Base-by-base conservation (phyloP, 768 basidiomycete species). In the Astraeus odoratus region DNA sequence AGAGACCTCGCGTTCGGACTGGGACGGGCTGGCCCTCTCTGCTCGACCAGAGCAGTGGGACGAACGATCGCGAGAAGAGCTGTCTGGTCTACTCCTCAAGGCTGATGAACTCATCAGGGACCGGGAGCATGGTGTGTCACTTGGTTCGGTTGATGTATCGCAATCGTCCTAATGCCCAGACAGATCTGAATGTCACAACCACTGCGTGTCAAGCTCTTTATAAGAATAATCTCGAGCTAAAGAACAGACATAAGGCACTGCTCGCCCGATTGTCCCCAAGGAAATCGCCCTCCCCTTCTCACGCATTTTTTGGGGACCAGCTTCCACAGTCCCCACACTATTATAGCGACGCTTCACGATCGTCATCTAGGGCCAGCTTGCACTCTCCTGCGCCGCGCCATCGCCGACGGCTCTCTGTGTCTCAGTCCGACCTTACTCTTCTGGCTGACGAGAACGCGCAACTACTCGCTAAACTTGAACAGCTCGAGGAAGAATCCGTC, bases 371-470 rank as follows among this genome's bases (percentile, higher is more conserved):
- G 13, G 16, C 54, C 8, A 51, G 39, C 38, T 15, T 49, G 18
- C 51, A 44, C 22, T 22, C 58, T 52, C n/a, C 59, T 41, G 50
- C 58, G 50, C n/a, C 54, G 54, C 37, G 42, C 46, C 61, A 56
- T 43, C 52, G 47, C 33, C 55, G 57, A 31, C 72, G 76, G 40
- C 73, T 84, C 35, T 80, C 84, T 36, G 75, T 86, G 44, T 79
- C 82, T 3, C 78, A 80, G 1, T 66, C 74, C 13, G 86, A 89
- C 47, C 72, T 92, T 22, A 76, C 80, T 3, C 69, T 76, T 6
- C 76, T 92, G 34, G 76, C 85, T 1, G 85, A 88, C 56, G 88
- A 93, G 64, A 93, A 93, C 54, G 78, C 81, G 0, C 87, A 92
- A 51, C 79, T 93, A 13, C 65, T 86, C 4, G 65, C 73, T 20